Conservation (phyloP, 495 filamentous ascomycete species). For the Talaromyces thailandensis region DNA sequence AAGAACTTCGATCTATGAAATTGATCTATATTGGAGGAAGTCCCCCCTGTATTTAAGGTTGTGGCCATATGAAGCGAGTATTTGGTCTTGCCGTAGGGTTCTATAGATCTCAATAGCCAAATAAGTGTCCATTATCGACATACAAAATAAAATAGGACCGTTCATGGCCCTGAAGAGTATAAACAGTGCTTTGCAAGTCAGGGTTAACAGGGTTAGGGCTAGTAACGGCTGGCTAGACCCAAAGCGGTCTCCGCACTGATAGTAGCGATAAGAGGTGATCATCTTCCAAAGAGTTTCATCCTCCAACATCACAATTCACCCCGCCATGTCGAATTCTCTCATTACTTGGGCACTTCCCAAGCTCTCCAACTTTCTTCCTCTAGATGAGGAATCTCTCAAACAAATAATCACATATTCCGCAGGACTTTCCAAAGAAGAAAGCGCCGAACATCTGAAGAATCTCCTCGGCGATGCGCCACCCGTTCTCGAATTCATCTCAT, state of each 20-base stretch:
- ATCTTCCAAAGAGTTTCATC: background rate
- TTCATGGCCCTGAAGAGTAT: background rate
- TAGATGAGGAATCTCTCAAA: constrained; percentile 73
- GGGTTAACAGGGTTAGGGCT: background rate
- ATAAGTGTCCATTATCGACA: background rate
- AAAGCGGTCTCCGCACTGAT: background rate
- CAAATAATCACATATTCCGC: constrained; percentile 76
- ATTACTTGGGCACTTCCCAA: constrained; percentile 53
- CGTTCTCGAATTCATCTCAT: constrained; percentile 82
- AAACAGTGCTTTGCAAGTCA: background rate
- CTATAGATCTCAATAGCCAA: background rate
- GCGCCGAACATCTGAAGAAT: constrained; percentile 76
- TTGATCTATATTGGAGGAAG: too few species aligned
- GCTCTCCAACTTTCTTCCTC: constrained; percentile 66
- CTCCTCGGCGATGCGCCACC: constrained; percentile 80
- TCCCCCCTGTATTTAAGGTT: too few species aligned
- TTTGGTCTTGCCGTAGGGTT: background rate
- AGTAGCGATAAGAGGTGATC: background rate
- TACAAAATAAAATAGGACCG: background rate
- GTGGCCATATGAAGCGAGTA: background rate
- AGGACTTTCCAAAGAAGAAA: constrained; percentile 60
- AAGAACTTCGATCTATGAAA: background rate
- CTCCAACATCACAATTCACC: background rate
- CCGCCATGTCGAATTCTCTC: constrained; percentile 13
- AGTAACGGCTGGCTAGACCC: background rate